These are phyloP conservation scores for Cystobasidium onofrii DNA, from an alignment of 768 basidiomycete genomes.

Conservation along the genomic window DNA sequence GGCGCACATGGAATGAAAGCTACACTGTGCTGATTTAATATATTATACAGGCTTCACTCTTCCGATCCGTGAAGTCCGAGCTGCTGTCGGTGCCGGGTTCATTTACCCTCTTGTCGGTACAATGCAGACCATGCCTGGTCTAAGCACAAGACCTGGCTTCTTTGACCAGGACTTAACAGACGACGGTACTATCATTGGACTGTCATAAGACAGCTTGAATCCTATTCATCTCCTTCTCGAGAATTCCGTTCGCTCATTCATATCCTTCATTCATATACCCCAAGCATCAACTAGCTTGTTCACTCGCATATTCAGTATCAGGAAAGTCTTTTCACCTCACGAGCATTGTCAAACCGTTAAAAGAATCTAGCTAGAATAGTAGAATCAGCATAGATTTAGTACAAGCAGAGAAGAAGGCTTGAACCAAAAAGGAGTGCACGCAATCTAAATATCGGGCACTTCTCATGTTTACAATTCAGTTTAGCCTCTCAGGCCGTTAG, in stretches of 20 bases:
- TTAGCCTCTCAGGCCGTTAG: background rate
- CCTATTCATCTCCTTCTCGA: background rate
- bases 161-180: slow-evolving; percentile 38
- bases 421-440: too few species aligned
- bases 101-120: slow-evolving; percentile 74
- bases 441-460: background rate
- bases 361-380: background rate
- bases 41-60: slow-evolving; percentile 93
- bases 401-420: too few species aligned
- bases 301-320: background rate
- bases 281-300: slow-evolving; percentile 31
- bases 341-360: too few species aligned
- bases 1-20: too few species aligned
- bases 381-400: background rate
- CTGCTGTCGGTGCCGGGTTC: slow-evolving; percentile 92
- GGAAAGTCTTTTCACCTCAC: background rate
- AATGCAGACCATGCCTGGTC: slow-evolving; percentile 97
- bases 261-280: slow-evolving; percentile 9
- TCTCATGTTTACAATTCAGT: background rate
- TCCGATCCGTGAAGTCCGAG: slow-evolving; percentile 75
- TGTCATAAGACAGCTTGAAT: slow-evolving; percentile 31
- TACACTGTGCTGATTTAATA: too few species aligned
- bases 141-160: slow-evolving; percentile 49
- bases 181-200: slow-evolving; percentile 40
- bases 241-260: background rate